Percentiles rank a stretch among this genome's conserved stretches.
Conservation (phyloP, 2,329 filamentous ascomycete genomes). For the Scytalidium lignicola region DNA sequence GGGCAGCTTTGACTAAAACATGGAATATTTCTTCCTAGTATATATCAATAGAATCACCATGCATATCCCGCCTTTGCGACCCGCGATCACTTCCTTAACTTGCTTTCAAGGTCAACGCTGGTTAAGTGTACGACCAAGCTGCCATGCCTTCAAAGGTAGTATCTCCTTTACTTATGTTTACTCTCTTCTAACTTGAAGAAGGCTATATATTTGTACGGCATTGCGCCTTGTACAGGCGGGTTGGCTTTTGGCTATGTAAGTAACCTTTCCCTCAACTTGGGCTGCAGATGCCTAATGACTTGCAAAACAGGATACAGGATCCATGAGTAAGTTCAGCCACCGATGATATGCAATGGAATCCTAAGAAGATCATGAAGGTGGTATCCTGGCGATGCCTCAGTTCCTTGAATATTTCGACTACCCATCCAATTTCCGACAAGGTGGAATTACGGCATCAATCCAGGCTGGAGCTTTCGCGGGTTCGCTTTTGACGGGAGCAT, state of each 20-base stretch:
- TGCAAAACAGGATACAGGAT: conserved; percentile 17
- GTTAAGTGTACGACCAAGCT: not conserved
- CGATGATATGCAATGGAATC: not conserved
- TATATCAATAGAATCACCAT: no score
- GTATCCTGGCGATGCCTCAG: conserved; percentile 20
- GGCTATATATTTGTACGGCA: conserved; percentile 23
- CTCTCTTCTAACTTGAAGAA: not conserved
- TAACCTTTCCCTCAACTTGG: not conserved
- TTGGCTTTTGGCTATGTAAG: conserved; percentile 21
- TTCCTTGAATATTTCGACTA: conserved; percentile 23
- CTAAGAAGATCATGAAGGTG: conserved; percentile 1
- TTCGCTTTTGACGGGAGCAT: conserved; percentile 34
- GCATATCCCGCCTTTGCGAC: not conserved
- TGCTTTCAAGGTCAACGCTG: no score
- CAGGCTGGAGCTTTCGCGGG: conserved; percentile 40
- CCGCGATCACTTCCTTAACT: not conserved
- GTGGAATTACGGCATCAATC: conserved; percentile 38
- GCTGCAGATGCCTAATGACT: not conserved
- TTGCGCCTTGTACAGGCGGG: conserved; percentile 22
- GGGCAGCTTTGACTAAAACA: no score
- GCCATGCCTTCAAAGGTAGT: not conserved
- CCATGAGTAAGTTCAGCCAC: conserved; percentile 12
- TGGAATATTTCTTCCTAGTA: no score
- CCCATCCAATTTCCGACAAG: conserved; percentile 22
- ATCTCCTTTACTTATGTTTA: not conserved